These are phyloP conservation scores for Xanthoconium purpureum DNA, from an alignment of 768 basidiomycete species.

Conservation along the genomic window DNA sequence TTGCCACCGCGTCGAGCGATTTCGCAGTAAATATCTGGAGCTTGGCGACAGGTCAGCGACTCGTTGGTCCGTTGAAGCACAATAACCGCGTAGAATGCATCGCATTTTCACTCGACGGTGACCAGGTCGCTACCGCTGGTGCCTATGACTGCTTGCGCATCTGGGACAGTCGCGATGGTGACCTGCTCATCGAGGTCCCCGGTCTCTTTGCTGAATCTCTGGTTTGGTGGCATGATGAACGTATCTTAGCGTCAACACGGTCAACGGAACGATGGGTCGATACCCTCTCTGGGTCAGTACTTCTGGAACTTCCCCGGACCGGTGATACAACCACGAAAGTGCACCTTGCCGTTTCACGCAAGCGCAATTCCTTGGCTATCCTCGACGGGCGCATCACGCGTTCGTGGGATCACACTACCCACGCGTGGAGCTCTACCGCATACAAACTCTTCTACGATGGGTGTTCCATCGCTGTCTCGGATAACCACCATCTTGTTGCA, in stretches of 20 bases:
- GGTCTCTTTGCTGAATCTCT: conserved; percentile 11
- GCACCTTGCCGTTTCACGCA: conserved; percentile 12
- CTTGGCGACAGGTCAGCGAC: conserved; percentile 7
- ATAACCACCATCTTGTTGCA: conserved; percentile 1
- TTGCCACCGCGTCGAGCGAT: conserved; percentile 12
- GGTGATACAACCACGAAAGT: not conserved
- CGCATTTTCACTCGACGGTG: conserved; percentile 16
- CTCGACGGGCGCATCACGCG: conserved; percentile 4
- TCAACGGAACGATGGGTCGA: conserved; percentile 14
- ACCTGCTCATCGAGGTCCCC: not conserved
- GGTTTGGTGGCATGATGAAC: conserved; percentile 16
- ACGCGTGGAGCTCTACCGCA: not conserved
- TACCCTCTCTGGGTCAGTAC: conserved; percentile 1
- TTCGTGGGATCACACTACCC: conserved; percentile 8
- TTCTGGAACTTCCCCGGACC: conserved; percentile 8
- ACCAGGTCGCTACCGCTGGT: conserved; percentile 11
- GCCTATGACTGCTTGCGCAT: conserved; percentile 7
- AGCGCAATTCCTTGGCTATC: not conserved
- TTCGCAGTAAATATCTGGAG: conserved; percentile 8
- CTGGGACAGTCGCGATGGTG: conserved; percentile 12
- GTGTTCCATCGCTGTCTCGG: conserved; percentile 9
- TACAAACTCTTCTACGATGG: conserved; percentile 1
- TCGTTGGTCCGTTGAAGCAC: conserved; percentile 15
- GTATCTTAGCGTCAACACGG: conserved; percentile 9
- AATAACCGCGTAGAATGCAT: conserved; percentile 6